Evolutionary conservation across 495 filamentous ascomycete species (phyloP), one percentile per base, ranked within the genome.

Genomic region (Podospora tetraspora): DNA sequence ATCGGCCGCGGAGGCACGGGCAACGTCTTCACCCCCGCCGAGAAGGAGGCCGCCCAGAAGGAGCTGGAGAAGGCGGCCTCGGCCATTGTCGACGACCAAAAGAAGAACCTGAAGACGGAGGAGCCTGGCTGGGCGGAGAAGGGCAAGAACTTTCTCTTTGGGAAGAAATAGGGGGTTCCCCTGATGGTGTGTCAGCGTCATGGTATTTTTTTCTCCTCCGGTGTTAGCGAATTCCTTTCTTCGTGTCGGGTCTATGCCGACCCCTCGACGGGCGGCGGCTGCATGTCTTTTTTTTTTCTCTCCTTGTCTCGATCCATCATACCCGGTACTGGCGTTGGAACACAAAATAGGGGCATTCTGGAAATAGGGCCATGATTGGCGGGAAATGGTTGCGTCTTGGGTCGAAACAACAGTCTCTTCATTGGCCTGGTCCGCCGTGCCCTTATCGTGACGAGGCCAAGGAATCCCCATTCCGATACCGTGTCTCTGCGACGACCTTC

Each of bases 1-100:
- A 72, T 83, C 67, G 85, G 85, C 25, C 85, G 85, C 62, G 85
- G 86, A 52, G 87, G 86, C 59, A 84, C 81, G 25, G 86, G 84
- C 64, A 89, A 88, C 72, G 74, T 88, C 32, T 83, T 82, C 77
- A 78, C 74, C 57, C 69, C 76, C 9, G 70, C 78, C 34, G 81
- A 84, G 56, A 73, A 76, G 13, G 74, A 75, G 66, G 68, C 70
- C 16, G 74, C 76, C 9, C 78, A 69, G 66, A 75, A 72, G 59
- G 80, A 80, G 61, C 77, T 78, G 29, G 73, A 78, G 56, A 80
- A 79, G 71, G 73, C 71, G 52, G 67, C 69, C 37, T 73, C 61
- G 59, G 78, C 77, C 60, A 66, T 69, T 11, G 72, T 70, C 16
- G 73, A 71, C 57, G 69, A 52, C 19, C 43, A 52, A 4, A 52